Evolutionary conservation across 2,329 filamentous ascomycete genomes (phyloP).

Genomic region (Mycosphaerella sp.): DNA sequence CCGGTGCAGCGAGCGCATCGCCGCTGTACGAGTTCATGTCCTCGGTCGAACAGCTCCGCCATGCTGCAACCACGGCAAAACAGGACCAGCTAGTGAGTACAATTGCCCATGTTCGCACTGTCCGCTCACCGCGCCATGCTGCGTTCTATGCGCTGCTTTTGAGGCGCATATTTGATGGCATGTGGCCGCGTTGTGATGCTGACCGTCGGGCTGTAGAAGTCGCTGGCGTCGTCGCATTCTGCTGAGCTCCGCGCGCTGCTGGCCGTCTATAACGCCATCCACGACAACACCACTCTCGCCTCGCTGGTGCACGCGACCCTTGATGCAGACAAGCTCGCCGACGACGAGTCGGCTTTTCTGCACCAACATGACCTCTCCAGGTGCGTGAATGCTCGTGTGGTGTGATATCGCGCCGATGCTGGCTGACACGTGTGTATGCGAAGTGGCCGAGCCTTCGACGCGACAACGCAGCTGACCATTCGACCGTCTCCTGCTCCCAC

Average conservation of each 20-base stretch:
- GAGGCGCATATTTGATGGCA: neutral
- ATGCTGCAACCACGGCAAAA: constrained; percentile 11
- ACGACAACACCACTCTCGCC: constrained; percentile 12
- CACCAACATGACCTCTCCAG: constrained; percentile 11
- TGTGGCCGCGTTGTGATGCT: constrained; percentile 10
- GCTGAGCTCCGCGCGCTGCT: constrained; percentile 11
- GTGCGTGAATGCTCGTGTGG: constrained; percentile 6
- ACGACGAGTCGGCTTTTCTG: constrained; percentile 15
- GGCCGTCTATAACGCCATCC: constrained; percentile 11
- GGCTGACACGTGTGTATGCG: constrained; percentile 5
- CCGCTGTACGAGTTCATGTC: constrained; percentile 42
- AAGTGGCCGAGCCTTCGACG: constrained; percentile 54
- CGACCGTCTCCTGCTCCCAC: constrained; percentile 38
- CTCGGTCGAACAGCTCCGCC: constrained; percentile 38
- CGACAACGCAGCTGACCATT: constrained; percentile 38
- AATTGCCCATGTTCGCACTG: constrained; percentile 5
- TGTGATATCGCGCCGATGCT: constrained; percentile 1
- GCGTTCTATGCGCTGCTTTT: neutral
- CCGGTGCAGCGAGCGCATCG: constrained; percentile 45
- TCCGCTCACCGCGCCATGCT: neutral
- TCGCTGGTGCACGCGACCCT: constrained; percentile 8
- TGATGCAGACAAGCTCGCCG: constrained; percentile 2
- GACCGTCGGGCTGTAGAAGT: neutral
- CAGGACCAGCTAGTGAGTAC: constrained; percentile 6
- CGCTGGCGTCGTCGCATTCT: constrained; percentile 15